A percentile compares a stretch with the other conserved stretches of the same genome.
phyloP scores from a whole-genome alignment of 768 basidiomycete genomes.

The Panaeolus papilionaceus region DNA sequence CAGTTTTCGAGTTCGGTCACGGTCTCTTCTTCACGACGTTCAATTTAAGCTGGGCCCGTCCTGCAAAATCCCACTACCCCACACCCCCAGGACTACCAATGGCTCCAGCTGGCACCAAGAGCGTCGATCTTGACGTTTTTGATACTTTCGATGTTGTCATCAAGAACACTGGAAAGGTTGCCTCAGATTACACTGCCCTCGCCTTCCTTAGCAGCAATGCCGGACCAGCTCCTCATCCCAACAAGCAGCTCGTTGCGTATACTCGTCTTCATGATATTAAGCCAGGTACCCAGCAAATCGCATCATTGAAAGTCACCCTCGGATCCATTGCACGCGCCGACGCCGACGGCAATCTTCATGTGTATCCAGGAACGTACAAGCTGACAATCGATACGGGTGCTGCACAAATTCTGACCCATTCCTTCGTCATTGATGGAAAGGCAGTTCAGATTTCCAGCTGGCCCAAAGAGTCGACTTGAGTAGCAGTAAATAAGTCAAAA shows the following conservation, averaged over 20 bases:
- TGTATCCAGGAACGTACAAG: constrained; percentile 52
- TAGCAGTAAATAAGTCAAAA: constrained; percentile 7
- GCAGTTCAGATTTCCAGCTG: constrained; percentile 46
- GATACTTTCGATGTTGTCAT: constrained; percentile 56
- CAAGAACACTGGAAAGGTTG: constrained; percentile 51
- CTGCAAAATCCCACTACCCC: constrained; percentile 42
- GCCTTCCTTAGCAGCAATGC: constrained; percentile 54
- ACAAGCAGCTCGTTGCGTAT: constrained; percentile 58
- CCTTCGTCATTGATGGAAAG: constrained; percentile 50
- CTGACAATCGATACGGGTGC: constrained; percentile 49
- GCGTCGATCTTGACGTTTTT: constrained; percentile 51
- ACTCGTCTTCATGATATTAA: constrained; percentile 41
- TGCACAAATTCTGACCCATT: constrained; percentile 37
- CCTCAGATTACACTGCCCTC: constrained; percentile 62
- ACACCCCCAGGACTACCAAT: constrained; percentile 36
- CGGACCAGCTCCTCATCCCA: constrained; percentile 57
- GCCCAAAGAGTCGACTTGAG: constrained; percentile 38
- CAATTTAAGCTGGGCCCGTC: constrained; percentile 42
- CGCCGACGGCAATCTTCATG: constrained; percentile 47
- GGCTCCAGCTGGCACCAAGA: constrained; percentile 20
- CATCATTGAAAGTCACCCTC: constrained; percentile 49
- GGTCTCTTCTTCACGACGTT: constrained; percentile 64
- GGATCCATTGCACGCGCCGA: constrained; percentile 58
- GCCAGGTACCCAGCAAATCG: constrained; percentile 32
- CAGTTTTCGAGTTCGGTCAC: constrained; percentile 59